phyloP scores from a whole-genome alignment of 345 rosid genomes.

The Trapa bicornis region DNA sequence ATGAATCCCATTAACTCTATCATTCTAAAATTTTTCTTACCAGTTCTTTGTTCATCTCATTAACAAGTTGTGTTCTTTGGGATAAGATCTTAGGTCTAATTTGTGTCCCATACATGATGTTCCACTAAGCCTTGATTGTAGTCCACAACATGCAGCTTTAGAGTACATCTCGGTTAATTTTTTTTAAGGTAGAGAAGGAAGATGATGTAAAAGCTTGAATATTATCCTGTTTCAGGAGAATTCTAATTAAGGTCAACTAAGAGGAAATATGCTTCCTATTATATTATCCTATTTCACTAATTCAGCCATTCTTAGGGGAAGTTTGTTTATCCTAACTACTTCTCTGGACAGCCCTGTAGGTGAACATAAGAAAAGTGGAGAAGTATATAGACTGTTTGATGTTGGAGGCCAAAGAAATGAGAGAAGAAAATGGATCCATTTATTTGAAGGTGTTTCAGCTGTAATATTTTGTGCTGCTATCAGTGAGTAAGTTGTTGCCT shows the following conservation, averaged over 20 bases:
- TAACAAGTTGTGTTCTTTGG: background rate
- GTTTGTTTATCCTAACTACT: constrained; percentile 1
- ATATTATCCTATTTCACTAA: background rate
- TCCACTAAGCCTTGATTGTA: background rate
- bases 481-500: constrained; percentile 69
- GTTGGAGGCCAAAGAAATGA: constrained; percentile 99
- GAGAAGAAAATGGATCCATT: constrained; percentile 99
- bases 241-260: background rate
- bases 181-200: too few relatives aligned
- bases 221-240: background rate
- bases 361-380: constrained; percentile 92
- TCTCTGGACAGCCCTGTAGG: constrained; percentile 75
- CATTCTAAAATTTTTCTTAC: background rate
- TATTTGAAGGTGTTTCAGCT: constrained; percentile 97
- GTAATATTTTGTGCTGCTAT: constrained; percentile 96
- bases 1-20: constrained; percentile 1
- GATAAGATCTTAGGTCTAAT: background rate
- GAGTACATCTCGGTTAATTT: too few relatives aligned
- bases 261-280: background rate
- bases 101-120: background rate
- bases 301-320: background rate
- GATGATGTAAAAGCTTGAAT: background rate
- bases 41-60: background rate
- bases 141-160: too few relatives aligned
- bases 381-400: constrained; percentile 93